Evolutionary conservation across 345 rosid genomes (phyloP), one percentile per base, ranked within the genome.

Genomic region (Acer saccharum): DNA sequence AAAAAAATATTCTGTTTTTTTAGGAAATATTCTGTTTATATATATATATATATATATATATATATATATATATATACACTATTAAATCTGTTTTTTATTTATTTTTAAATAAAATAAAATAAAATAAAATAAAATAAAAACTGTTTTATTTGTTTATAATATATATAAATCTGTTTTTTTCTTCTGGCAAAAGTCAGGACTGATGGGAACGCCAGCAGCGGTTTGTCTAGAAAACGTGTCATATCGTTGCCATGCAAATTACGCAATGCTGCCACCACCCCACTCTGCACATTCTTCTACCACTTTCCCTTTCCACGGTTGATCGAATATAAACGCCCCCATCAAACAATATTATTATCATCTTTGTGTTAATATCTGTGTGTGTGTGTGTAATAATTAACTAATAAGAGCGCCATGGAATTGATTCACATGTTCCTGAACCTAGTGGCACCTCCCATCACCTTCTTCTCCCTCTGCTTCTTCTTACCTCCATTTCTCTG

Each of bases 401-500:
- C 55, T 50, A 14, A 50, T 50, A 21, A 57, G 39, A 43, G 10
- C 1, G 39, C 64, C n/a, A 84, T 87, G 90, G 91, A 87, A 62
- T 52, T 83, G 9, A 84, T 88, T 46, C 78, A 86, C 81, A 83
- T 58, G 35, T 83, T 87, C 72, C 84, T 91, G 7, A 86, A 91
- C 54, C 61, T 89, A 1, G 87, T 82, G 7, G 87, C 83, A 0
- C 92, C 91, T 76, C 83, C 85, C 54, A 81, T 88, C 72, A 81
- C 87, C 43, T 86, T 87, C 86, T 84, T 86, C 80, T 81, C 79
- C 18, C 79, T 88, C 0, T 82, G 86, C 65, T 78, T 87, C 72
- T 76, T 88, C 84, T 81, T 89, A 74, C 93, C 89, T 0, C 88
- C 89, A 1, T 85, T 78, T 67, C 82, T 83, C n/a, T 65, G 81